Evolutionary conservation across 1,284 basidiomycete species (phyloP), one percentile per base, ranked within the genome.

Genomic region (Sporisorium exsertum): DNA sequence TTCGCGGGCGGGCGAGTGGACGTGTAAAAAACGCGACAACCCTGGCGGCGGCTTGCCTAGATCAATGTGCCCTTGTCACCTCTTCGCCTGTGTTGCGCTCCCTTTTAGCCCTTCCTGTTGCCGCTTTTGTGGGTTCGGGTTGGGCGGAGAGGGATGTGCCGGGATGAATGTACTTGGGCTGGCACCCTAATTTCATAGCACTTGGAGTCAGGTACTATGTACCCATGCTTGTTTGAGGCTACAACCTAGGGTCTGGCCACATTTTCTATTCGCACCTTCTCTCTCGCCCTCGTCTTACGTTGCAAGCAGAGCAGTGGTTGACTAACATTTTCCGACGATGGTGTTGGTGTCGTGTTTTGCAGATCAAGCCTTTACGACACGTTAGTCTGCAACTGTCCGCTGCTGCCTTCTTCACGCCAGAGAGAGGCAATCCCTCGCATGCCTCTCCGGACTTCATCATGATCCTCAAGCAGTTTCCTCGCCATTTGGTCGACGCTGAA

Each of bases 131-230:
- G n/a, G 26, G 32, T 16, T 13, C 33, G n/a, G 29, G 22, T 22
- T 20, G 27, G 37, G 26, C 47, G 24, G 22, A 35, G 42, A 33
- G 56, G 59, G 33, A 16, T 59, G 63, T 20, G 65, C 62, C 56
- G 63, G 63, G 75, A 62, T 73, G 71, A 77, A 77, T 73, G 74
- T 77, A 55, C 66, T 66, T 65, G 60, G 67, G 75, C 71, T 73
- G 67, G 71, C 66, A 70, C 72, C 76, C 72, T 78, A 73, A 78
- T 78, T 78, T 78, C 76, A 78, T 78, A 68, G 72, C 72, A 68
- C 68, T 72, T 64, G 64, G 76, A 72, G 76, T 72, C 29, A 78
- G 76, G 68, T 52, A 59, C 72, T 78, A 78, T 65, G 72, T 61
- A 58, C 62, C 76, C 45, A 78, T 78, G 67, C 72, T 70, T 54